Evolutionary conservation across 2,329 filamentous ascomycete species (phyloP), one percentile per base, ranked within the genome.

Genomic region (Knufia petricola): DNA sequence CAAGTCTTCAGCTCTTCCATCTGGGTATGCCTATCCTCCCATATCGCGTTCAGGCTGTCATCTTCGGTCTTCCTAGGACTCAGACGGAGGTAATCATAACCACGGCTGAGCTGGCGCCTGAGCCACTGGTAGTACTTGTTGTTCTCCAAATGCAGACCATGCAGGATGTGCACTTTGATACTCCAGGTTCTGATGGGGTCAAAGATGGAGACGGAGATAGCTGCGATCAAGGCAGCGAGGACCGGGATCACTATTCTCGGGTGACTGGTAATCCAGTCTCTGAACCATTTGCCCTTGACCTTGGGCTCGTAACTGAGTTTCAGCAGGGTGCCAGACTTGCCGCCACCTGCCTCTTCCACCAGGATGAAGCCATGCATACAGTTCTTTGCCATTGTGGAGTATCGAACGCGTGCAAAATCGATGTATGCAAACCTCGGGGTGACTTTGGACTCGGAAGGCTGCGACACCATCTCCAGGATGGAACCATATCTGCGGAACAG

Each of bases 171-270:
- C 3, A 84, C 76, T 60, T 87, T 87, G 67, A 96, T 86, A 60
- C 94, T 95, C 62, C 94, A 92, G 0, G 88, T 89, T 38, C 92
- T 81, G 50, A 98, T 89, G 0, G 92, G 92, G 59, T 98, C 92
- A 60, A 98, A 96, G 6, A 96, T 74, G 1, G 86, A 80, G 17
- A 95, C 87, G 0, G 89, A 94, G 41, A 92, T 71, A 28, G 84
- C 82, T 0, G 89, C 88, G 24, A 95, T 63, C 2, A 96, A 67
- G 1, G 88, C 90, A 13, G 87, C 87, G 1, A 95, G 47, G 1
- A 85, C 67, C 0, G 92, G 90, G 40, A 98, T 83, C 21, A 94
- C 85, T 39, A 96, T 86, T 42, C 88, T 78, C 0, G 90, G 89
- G 60, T 98, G 92, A 50, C 71, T 85, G 8, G 85, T 74, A 23